Base-by-base conservation (phyloP, 805 yeast genomes). In the Metschnikowia bowlesiae region DNA sequence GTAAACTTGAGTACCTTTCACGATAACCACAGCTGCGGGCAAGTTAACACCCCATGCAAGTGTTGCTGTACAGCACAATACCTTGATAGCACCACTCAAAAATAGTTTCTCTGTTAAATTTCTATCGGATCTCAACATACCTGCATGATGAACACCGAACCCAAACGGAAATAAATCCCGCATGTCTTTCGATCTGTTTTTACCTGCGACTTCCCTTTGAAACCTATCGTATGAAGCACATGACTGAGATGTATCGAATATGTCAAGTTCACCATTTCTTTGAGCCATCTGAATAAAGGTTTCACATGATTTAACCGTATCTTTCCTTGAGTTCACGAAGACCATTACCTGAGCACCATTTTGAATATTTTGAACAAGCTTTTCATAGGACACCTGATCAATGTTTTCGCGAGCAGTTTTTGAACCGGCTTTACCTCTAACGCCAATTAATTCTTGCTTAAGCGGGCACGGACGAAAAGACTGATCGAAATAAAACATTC, bases 1-100 rank as follows among this genome's bases (percentile, higher is more conserved):
- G 63, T 94, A 94, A 0, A 94, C 90, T 62, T 92, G 96, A 0
- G 99, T 94, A 0, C 99, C 99, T 62, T 94, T 94, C 32, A 94
- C 83, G 54, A 94, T 88, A 18, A 94, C 99, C 38, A 90, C 96
- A 1, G 97, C 97, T 6, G 99, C 99, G 1, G 99, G 99, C 52
- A 94, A 74, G 63, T 94, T 94, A 16, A 94, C 98, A 79, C 99
- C 99, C 99, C 99, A 94, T 0, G 99, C 99, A 51, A 94, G 79
- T 0, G 99, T 94, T 0, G 99, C 96, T 2, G 99, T 94, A 77
- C 97, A 90, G 61, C 96, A 87, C 14, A 94, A 71, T 0, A 94
- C 98, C 52, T 85, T 87, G 54, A 94, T 85, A 0, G 90, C 87
- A 39, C 99, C 98, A 31, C 76, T 72, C 31, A 84, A 74, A 64